These are phyloP conservation scores for Protomyces inouyei DNA, from an alignment of 1,139 yeast genomes.

Conservation along the genomic window DNA sequence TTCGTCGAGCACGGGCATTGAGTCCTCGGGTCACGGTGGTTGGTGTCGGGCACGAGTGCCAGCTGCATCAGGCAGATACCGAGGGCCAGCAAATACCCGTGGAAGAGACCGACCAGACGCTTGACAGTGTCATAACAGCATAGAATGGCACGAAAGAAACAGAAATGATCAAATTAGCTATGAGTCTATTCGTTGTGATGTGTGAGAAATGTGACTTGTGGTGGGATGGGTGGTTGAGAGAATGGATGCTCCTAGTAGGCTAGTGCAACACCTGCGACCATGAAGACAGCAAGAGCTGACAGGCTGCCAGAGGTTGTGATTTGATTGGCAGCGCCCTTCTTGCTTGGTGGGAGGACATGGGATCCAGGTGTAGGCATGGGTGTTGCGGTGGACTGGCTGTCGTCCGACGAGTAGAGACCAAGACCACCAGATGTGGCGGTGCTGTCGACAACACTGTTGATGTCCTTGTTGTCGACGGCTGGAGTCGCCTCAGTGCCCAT, in stretches of 20 bases:
- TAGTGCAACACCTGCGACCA: background rate
- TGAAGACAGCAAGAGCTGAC: background rate
- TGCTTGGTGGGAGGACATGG: background rate
- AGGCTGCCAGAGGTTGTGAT: background rate
- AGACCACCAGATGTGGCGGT: no score
- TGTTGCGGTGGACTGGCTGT: no score
- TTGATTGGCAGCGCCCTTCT: background rate
- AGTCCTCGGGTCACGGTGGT: background rate
- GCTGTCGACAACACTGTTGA: no score
- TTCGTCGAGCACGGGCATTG: background rate
- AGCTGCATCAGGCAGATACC: background rate
- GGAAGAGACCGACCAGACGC: background rate
- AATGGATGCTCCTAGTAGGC: background rate
- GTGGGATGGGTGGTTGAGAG: background rate
- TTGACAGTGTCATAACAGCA: background rate
- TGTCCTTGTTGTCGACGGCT: no score
- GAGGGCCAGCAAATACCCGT: background rate
- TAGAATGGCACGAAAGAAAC: background rate
- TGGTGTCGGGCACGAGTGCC: constrained; percentile 14
- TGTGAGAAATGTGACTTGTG: background rate
- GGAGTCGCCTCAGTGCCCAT: no score
- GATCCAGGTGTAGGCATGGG: no score
- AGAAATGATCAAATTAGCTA: background rate
- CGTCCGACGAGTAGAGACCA: no score
- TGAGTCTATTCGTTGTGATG: background rate